phyloP scores from a whole-genome alignment of 2,329 filamentous ascomycete species.

The Fusarium brevicatenulatum region DNA sequence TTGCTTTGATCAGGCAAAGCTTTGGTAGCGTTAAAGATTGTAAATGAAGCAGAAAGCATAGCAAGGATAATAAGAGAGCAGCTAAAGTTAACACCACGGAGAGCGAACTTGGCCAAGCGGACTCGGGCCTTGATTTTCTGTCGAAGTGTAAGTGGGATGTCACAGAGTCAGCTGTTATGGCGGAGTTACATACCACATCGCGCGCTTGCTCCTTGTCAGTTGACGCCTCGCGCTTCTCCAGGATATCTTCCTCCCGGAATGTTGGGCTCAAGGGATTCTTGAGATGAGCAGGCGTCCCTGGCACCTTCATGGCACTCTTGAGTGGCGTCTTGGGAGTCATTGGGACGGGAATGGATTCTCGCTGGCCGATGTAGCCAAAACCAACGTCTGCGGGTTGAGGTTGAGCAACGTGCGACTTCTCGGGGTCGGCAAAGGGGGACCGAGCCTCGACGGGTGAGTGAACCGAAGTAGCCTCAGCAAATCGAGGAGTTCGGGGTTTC shows the following conservation, averaged over 20 bases:
- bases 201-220: conserved; percentile 89
- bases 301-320: conserved; percentile 90
- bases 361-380: conserved; percentile 85
- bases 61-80: conserved; percentile 94
- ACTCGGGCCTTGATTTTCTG: conserved; percentile 94
- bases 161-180: background rate
- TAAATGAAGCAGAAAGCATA: conserved; percentile 87
- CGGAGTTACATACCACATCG: conserved; percentile 76
- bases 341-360: conserved; percentile 68
- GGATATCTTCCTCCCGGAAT: conserved; percentile 84
- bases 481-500: conserved; percentile 80
- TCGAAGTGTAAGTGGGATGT: conserved; percentile 42
- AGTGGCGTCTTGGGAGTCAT: conserved; percentile 80
- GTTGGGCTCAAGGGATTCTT: conserved; percentile 88
- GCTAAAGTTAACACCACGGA: conserved; percentile 96
- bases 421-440: conserved; percentile 69
- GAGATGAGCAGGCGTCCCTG: conserved; percentile 80
- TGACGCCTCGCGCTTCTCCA: conserved; percentile 84
- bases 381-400: conserved; percentile 86
- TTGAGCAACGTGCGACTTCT: conserved; percentile 65
- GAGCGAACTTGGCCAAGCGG: conserved; percentile 90
- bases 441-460: conserved; percentile 76
- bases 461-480: conserved; percentile 82
- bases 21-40: conserved; percentile 92
- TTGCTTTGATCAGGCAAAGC: conserved; percentile 78